Percentiles rank a stretch among this genome's conserved stretches.
These are phyloP conservation scores for Ogataea philodendri DNA, from an alignment of 805 yeast genomes.

Conservation along the genomic window DNA sequence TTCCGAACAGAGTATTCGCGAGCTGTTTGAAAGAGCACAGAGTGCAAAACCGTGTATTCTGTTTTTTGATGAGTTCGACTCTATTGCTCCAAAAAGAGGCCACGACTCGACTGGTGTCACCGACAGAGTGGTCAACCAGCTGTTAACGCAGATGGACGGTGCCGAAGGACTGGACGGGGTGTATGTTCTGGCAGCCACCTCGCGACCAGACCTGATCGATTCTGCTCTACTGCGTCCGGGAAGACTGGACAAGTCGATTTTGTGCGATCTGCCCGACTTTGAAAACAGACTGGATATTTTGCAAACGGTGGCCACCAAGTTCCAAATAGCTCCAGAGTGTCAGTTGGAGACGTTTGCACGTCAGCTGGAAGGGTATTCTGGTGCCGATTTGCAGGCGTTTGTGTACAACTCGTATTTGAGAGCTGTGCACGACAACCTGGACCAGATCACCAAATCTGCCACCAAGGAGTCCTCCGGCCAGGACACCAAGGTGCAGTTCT, in stretches of 20 bases:
- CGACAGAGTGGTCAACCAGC: slow-evolving; percentile 94
- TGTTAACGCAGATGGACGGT: slow-evolving; percentile 98
- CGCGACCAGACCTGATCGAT: slow-evolving; percentile 93
- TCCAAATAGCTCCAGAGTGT: slow-evolving; percentile 55
- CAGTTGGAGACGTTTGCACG: slow-evolving; percentile 53
- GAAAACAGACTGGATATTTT: slow-evolving; percentile 76
- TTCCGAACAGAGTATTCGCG: slow-evolving; percentile 91
- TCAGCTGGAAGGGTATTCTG: slow-evolving; percentile 75
- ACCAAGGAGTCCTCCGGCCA: slow-evolving; percentile 25
- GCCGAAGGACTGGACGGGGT: slow-evolving; percentile 98
- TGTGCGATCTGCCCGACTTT: slow-evolving; percentile 80
- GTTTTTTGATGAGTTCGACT: slow-evolving; percentile 94
- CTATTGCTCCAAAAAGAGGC: slow-evolving; percentile 97
- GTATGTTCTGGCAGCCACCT: slow-evolving; percentile 92
- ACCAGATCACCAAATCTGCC: slow-evolving; percentile 43
- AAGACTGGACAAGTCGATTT: slow-evolving; percentile 85
- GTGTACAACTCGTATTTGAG: slow-evolving; percentile 88
- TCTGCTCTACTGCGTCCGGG: slow-evolving; percentile 95
- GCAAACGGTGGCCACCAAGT: slow-evolving; percentile 54
- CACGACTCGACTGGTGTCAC: slow-evolving; percentile 98
- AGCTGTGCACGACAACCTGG: slow-evolving; percentile 73
- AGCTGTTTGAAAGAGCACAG: slow-evolving; percentile 88
- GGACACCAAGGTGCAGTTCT: slow-evolving; percentile 15
- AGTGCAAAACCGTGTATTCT: slow-evolving; percentile 92
- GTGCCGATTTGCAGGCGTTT: slow-evolving; percentile 93